Evolutionary conservation across 2,329 filamentous ascomycete genomes (phyloP), one percentile per base, ranked within the genome.

Genomic region (Colletotrichum chlorophyti): DNA sequence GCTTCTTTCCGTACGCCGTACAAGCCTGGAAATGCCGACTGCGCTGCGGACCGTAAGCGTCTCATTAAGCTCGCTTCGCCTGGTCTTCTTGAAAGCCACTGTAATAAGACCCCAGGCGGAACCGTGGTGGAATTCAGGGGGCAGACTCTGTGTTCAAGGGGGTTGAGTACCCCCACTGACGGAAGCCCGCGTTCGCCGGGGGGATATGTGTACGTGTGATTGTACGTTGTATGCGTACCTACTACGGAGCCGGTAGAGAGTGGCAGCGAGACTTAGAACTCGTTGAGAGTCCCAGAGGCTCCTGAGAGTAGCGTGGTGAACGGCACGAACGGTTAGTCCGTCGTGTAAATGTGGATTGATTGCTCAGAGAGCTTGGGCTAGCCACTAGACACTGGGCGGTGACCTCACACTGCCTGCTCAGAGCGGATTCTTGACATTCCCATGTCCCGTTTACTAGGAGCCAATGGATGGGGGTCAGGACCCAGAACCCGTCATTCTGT

Each of bases 181-280:
- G 40, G 34, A 40, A 58, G 48, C 11, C 47, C 53, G 53, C 38
- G n/a, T 51, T 57, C 47, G 31, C 40, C 38, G 24, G 47, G 52
- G 38, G 38, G 38, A 40, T n/a, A n/a, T n/a, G n/a, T n/a, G n/a
- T n/a, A n/a, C n/a, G n/a, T n/a, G n/a, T n/a, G n/a, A n/a, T n/a
- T n/a, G n/a, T n/a, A 15, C 52, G 42, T 43, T 41, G 35, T 26
- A 17, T 37, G 15, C 34, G 34, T 37, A 37, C n/a, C 15, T 8
- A 19, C n/a, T n/a, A n/a, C n/a, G n/a, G n/a, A n/a, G n/a, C n/a
- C n/a, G n/a, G n/a, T n/a, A n/a, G n/a, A n/a, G n/a, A n/a, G n/a
- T n/a, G n/a, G n/a, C n/a, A n/a, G n/a, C n/a, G n/a, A n/a, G n/a
- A n/a, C n/a, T n/a, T n/a, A n/a, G n/a, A n/a, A n/a, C n/a, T n/a